phyloP scores from a whole-genome alignment of 2,329 filamentous ascomycete species.

The Akanthomyces uredinophilus region DNA sequence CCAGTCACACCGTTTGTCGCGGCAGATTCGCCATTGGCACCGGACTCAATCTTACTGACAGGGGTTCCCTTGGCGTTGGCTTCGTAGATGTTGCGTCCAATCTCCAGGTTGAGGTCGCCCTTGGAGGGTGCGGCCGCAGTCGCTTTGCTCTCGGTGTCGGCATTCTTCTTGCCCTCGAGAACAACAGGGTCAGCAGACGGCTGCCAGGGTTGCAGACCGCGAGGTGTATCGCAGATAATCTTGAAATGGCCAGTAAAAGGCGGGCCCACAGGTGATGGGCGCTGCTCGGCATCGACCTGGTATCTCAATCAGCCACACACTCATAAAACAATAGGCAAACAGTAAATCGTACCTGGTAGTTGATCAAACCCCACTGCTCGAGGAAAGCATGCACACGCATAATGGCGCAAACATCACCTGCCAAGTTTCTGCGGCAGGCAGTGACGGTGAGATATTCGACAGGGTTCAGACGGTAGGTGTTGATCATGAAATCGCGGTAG shows the following conservation, averaged over 20 bases:
- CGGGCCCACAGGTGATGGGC: conserved; percentile 90
- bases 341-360: conserved; percentile 72
- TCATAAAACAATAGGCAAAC: not conserved
- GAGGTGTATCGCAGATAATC: conserved; percentile 90
- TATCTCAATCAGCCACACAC: not conserved
- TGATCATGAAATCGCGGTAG: conserved; percentile 99
- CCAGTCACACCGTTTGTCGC: conserved; percentile 59
- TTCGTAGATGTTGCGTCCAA: conserved; percentile 94
- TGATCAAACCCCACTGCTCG: conserved; percentile 98
- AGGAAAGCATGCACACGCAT: conserved; percentile 98
- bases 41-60: conserved; percentile 63
- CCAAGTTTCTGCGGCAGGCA: conserved; percentile 88
- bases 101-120: conserved; percentile 81
- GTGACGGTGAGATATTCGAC: conserved; percentile 96
- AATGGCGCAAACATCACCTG: conserved; percentile 96
- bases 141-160: conserved; percentile 69
- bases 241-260: conserved; percentile 98
- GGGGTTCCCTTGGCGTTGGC: conserved; percentile 73
- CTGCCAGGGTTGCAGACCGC: conserved; percentile 92
- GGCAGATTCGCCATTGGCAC: conserved; percentile 69
- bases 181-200: conserved; percentile 72
- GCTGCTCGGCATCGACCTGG: conserved; percentile 91
- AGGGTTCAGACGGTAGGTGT: conserved; percentile 94
- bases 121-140: conserved; percentile 63
- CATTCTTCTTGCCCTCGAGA: conserved; percentile 54